Percentiles rank a stretch among this genome's conserved stretches.
Evolutionary conservation across 352 stramenopile genomes (phyloP).

Genomic region (Globisporangium irregulare): DNA sequence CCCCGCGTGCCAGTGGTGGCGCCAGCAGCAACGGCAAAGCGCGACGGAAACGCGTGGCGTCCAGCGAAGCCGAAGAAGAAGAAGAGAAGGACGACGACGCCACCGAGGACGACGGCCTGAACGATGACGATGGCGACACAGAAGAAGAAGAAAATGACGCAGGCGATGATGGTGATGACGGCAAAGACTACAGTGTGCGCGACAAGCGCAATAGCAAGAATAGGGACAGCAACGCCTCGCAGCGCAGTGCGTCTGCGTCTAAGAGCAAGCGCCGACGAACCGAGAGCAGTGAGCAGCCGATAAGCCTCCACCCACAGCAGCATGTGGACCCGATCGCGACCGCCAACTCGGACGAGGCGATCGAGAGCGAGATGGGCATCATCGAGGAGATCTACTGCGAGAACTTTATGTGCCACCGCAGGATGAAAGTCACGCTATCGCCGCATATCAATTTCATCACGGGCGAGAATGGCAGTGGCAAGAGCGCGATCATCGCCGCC

Average conservation of each 20-base stretch:
- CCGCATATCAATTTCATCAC: conserved; percentile 88
- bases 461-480: conserved; percentile 94
- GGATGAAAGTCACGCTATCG: conserved; percentile 84
- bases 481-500: conserved; percentile 96
- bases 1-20: neutral
- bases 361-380: conserved; percentile 87
- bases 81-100: conserved; percentile 33
- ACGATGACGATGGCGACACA: neutral
- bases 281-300: conserved; percentile 5
- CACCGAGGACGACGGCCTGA: conserved; percentile 12
- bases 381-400: conserved; percentile 95
- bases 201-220: neutral
- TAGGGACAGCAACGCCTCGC: neutral
- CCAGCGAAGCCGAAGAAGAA: conserved; percentile 7
- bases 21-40: conserved; percentile 1
- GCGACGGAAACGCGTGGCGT: conserved; percentile 4
- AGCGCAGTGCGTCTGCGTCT: neutral
- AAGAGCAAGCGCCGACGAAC: conserved; percentile 7
- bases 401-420: conserved; percentile 99
- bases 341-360: conserved; percentile 27
- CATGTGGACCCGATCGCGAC: neutral
- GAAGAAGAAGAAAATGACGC: conserved; percentile 20
- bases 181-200: conserved; percentile 8
- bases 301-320: neutral
- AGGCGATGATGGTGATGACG: conserved; percentile 7